phyloP scores from a whole-genome alignment of 1,139 yeast species.

The Geotrichum bryndzae region DNA sequence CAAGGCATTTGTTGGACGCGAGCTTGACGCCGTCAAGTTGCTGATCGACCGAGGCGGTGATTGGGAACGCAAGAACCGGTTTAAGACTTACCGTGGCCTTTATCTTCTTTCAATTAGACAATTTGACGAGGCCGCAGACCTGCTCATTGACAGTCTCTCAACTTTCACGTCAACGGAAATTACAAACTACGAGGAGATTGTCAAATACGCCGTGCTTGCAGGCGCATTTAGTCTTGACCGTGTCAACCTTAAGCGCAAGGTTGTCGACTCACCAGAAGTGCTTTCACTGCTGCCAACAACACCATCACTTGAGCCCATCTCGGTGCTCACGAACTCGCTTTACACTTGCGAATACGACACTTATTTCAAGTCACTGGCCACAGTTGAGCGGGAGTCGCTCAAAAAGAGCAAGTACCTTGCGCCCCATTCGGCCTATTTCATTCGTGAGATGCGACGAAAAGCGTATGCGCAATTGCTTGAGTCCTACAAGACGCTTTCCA shows the following conservation, averaged over 20 bases:
- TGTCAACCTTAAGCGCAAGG: constrained; percentile 73
- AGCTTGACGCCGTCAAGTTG: constrained; percentile 64
- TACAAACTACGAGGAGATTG: constrained; percentile 83
- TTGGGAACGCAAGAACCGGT: constrained; percentile 96
- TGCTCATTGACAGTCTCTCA: constrained; percentile 84
- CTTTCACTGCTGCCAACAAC: constrained; percentile 72
- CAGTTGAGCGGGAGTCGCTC: constrained; percentile 70
- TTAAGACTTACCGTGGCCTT: constrained; percentile 85
- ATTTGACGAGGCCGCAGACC: constrained; percentile 73
- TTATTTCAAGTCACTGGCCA: constrained; percentile 71
- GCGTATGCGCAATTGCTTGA: constrained; percentile 93
- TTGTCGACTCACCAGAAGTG: constrained; percentile 92
- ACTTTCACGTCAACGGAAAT: constrained; percentile 96
- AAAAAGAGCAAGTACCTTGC: constrained; percentile 68
- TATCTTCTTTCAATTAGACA: constrained; percentile 79
- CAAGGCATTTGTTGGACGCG: constrained; percentile 60
- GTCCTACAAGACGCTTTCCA: constrained; percentile 83
- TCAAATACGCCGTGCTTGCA: constrained; percentile 77
- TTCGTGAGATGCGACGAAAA: constrained; percentile 90
- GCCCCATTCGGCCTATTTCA: constrained; percentile 74
- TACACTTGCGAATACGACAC: constrained; percentile 84
- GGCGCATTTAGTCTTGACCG: constrained; percentile 81
- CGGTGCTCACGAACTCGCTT: constrained; percentile 76
- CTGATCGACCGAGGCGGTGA: constrained; percentile 95
- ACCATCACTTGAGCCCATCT: constrained; percentile 70